A percentile compares a stretch with the other conserved stretches of the same genome.
Conservation (phyloP, 768 basidiomycete genomes). For the Tulasnella sp. region DNA sequence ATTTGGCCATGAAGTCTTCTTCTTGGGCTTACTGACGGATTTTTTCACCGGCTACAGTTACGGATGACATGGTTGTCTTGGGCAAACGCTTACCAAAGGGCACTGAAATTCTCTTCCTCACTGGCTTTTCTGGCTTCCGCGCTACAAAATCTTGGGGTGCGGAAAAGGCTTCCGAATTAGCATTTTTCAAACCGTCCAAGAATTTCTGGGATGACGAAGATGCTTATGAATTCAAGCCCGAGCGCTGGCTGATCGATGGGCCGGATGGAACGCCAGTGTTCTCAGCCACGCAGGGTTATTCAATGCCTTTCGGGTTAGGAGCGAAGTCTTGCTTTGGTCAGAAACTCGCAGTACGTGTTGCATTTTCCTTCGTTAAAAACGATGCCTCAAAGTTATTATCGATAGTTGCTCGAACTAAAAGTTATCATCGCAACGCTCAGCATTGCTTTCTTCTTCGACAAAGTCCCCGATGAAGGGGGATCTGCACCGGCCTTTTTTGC, state of each 20-base stretch:
- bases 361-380: not conserved
- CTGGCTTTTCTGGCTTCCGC: not conserved
- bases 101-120: conserved; percentile 5
- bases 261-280: not conserved
- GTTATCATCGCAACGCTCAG: conserved; percentile 8
- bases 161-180: not conserved
- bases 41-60: not conserved
- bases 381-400: not conserved
- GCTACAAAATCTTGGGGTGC: not conserved
- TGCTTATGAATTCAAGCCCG: conserved; percentile 1
- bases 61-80: not conserved
- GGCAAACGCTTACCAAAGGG: not conserved
- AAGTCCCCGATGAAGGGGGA: conserved; percentile 1
- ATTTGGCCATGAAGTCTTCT: too few species aligned
- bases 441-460: conserved; percentile 11
- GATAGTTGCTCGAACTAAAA: conserved; percentile 6
- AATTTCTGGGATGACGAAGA: not conserved
- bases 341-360: conserved; percentile 1
- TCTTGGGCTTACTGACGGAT: not conserved
- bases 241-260: conserved; percentile 4
- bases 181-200: too few species aligned
- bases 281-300: not conserved
- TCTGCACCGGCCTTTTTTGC: too few species aligned
- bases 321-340: conserved; percentile 2
- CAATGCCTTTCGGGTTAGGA: conserved; percentile 3